These are phyloP conservation scores for Candida fluviatilis DNA, from an alignment of 805 yeast genomes.

Conservation along the genomic window DNA sequence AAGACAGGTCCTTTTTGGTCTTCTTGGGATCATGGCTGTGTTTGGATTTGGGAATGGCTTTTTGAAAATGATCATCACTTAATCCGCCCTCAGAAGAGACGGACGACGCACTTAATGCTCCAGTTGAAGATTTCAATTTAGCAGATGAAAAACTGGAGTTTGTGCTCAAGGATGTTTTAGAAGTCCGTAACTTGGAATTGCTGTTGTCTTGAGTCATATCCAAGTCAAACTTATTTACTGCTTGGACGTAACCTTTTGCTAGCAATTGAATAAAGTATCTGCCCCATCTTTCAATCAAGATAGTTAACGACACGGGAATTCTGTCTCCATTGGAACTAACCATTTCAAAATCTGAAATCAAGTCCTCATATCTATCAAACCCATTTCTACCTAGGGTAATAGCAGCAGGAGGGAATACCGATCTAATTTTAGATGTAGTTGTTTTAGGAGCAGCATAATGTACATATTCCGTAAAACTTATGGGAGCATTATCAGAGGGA, in stretches of 20 bases:
- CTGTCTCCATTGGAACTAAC: constrained; percentile 66
- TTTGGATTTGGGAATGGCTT: background rate
- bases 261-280: constrained; percentile 58
- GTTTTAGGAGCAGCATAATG: constrained; percentile 71
- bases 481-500: constrained; percentile 19
- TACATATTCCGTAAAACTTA: constrained; percentile 64
- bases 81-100: constrained; percentile 9
- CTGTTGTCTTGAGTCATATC: constrained; percentile 13
- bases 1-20: constrained; percentile 2
- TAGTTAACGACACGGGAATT: constrained; percentile 56
- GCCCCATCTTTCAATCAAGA: constrained; percentile 77
- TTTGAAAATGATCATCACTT: constrained; percentile 2
- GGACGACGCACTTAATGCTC: constrained; percentile 10
- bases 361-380: constrained; percentile 59
- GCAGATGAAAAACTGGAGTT: constrained; percentile 2
- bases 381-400: constrained; percentile 75
- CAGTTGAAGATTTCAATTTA: constrained; percentile 10
- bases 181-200: constrained; percentile 8
- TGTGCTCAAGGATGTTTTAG: constrained; percentile 8
- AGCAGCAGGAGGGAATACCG: constrained; percentile 74
- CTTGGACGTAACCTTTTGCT: constrained; percentile 61
- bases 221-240: constrained; percentile 40
- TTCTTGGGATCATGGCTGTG: background rate
- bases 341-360: constrained; percentile 68
- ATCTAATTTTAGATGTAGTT: constrained; percentile 59